These are phyloP conservation scores for Dryas drummondii DNA, from an alignment of 306 rosid species.

Conservation along the genomic window DNA sequence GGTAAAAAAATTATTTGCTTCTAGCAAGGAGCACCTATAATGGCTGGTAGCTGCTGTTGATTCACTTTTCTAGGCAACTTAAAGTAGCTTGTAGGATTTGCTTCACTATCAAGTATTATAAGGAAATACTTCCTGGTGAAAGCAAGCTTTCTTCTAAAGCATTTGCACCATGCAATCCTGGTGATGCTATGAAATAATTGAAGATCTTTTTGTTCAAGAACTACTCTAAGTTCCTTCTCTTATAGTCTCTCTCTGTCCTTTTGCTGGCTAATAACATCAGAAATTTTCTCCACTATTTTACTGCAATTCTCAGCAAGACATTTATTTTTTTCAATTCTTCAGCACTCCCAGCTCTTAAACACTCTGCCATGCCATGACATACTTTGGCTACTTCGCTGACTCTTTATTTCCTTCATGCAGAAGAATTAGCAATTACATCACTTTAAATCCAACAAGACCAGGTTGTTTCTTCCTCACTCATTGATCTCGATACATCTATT, in stretches of 20 bases:
- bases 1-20: neutral
- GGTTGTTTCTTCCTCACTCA: neutral
- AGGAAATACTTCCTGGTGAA: neutral
- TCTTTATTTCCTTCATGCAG: neutral
- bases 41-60: neutral
- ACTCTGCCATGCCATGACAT: neutral
- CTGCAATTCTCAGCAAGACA: neutral
- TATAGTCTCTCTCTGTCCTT: neutral
- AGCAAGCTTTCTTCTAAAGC: neutral
- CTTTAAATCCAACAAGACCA: neutral
- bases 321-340: neutral
- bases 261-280: conserved; percentile 1
- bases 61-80: neutral
- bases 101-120: neutral
- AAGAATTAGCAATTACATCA: neutral
- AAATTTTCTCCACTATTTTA: neutral
- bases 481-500: neutral
- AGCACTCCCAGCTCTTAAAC: neutral
- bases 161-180: neutral
- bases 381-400: neutral
- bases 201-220: neutral
- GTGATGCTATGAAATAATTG: neutral
- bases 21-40: neutral
- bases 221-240: neutral
- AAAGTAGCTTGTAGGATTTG: neutral